Conservation (phyloP, 768 basidiomycete species). For the Paxillus ammoniavirescens region DNA sequence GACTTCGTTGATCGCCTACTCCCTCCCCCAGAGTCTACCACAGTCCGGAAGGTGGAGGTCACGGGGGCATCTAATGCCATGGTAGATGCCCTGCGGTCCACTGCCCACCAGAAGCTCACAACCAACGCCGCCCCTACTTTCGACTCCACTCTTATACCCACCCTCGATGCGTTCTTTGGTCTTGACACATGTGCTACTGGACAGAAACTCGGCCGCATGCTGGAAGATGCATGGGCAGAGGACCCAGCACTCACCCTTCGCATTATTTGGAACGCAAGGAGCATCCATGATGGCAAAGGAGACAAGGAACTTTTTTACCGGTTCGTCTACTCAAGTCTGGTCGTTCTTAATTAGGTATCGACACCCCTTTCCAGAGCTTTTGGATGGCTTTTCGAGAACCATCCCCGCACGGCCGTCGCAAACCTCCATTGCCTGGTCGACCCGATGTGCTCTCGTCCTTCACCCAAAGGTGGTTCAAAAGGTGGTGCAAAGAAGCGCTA, state of each 20-base stretch:
- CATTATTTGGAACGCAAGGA: slow-evolving; percentile 66
- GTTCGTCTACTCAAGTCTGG: slow-evolving; percentile 25
- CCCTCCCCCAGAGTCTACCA: slow-evolving; percentile 27
- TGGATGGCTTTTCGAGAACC: slow-evolving; percentile 67
- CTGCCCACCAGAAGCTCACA: slow-evolving; percentile 45
- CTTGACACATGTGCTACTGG: slow-evolving; percentile 29
- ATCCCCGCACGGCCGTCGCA: slow-evolving; percentile 65
- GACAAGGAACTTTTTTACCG: slow-evolving; percentile 61
- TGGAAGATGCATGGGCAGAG: slow-evolving; percentile 55
- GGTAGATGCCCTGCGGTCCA: slow-evolving; percentile 51
- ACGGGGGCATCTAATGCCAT: slow-evolving; percentile 39
- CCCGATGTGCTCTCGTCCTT: slow-evolving; percentile 42
- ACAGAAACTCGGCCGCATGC: slow-evolving; percentile 29
- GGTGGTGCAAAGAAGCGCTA: neutral
- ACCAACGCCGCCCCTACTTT: slow-evolving; percentile 51
- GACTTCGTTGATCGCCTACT: slow-evolving; percentile 57
- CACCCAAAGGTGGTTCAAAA: slow-evolving; percentile 21
- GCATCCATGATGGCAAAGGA: slow-evolving; percentile 68
- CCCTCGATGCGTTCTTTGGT: slow-evolving; percentile 57
- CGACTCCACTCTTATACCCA: slow-evolving; percentile 47
- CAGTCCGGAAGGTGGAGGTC: neutral
- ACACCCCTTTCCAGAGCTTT: slow-evolving; percentile 39
- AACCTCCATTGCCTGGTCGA: slow-evolving; percentile 57
- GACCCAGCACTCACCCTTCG: slow-evolving; percentile 57
- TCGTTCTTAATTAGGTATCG: neutral